A percentile compares a stretch with the other conserved stretches of the same genome.
Conservation (phyloP, 768 basidiomycete genomes). For the Tulasnella sp. region DNA sequence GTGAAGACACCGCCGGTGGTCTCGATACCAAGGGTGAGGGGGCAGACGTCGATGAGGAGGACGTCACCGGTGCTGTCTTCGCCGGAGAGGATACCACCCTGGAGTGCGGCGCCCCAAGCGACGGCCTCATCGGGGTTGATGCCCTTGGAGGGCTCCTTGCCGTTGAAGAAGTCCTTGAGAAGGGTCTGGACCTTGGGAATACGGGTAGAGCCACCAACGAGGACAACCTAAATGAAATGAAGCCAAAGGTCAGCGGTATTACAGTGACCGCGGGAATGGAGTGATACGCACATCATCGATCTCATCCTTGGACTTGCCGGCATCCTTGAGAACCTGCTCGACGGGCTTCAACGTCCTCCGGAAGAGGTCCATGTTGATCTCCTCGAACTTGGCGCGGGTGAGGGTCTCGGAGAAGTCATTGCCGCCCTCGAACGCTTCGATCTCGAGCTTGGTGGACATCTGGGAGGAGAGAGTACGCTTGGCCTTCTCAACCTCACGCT, state of each 20-base stretch:
- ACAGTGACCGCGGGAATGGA: not conserved
- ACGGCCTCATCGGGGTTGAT: conserved; percentile 99
- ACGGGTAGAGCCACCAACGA: conserved; percentile 96
- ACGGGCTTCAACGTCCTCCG: conserved; percentile 99
- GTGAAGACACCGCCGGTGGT: conserved; percentile 96
- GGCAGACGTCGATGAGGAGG: conserved; percentile 93
- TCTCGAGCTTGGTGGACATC: conserved; percentile 84
- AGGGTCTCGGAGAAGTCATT: conserved; percentile 97
- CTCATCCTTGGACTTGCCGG: conserved; percentile 96
- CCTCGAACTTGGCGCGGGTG: conserved; percentile 97
- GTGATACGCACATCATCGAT: conserved; percentile 68
- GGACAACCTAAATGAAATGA: conserved; percentile 49
- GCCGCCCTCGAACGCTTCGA: conserved; percentile 91
- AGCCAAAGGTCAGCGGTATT: not conserved
- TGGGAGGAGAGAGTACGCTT: conserved; percentile 89
- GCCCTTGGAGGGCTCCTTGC: conserved; percentile 94
- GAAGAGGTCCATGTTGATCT: conserved; percentile 98
- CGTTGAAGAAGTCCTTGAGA: conserved; percentile 92
- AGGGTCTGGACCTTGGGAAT: conserved; percentile 99
- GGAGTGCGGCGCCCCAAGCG: conserved; percentile 96
- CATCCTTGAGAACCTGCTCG: conserved; percentile 96
- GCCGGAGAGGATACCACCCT: conserved; percentile 95
- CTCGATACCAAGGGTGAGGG: conserved; percentile 97
- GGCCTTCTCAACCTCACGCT: conserved; percentile 88
- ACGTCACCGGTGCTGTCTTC: conserved; percentile 84